Percentiles rank a stretch among this genome's conserved stretches.
Evolutionary conservation across 306 rosid species (phyloP).

Genomic region (Medicago arabica): DNA sequence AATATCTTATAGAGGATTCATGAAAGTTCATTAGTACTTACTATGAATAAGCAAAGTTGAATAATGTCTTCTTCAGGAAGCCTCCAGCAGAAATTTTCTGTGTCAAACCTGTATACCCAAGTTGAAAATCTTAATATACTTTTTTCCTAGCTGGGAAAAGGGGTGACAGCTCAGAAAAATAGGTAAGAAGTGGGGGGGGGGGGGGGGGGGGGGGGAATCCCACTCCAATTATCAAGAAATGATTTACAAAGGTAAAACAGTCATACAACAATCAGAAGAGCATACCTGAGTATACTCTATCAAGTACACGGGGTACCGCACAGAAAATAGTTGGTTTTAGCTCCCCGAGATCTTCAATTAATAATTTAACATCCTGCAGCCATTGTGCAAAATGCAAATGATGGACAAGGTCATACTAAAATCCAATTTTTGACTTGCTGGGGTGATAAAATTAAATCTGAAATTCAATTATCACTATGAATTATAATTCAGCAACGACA

Average conservation of each 20-base stretch:
- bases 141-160: neutral
- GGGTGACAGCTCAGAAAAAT: conserved; percentile 20
- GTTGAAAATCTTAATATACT: conserved; percentile 26
- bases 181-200: neutral
- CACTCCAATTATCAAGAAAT: conserved; percentile 35
- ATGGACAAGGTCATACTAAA: conserved; percentile 20
- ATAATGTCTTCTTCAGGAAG: conserved; percentile 66
- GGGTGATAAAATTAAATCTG: conserved; percentile 10
- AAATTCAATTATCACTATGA: conserved; percentile 34
- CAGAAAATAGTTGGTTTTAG: conserved; percentile 90
- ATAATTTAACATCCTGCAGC: conserved; percentile 88
- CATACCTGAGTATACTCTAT: conserved; percentile 82
- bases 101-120: conserved; percentile 70
- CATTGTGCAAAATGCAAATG: conserved; percentile 18
- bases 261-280: conserved; percentile 8
- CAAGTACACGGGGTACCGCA: conserved; percentile 98
- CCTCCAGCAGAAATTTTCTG: conserved; percentile 85
- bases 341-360: conserved; percentile 87
- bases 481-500: conserved; percentile 16
- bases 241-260: conserved; percentile 11
- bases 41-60: conserved; percentile 79
- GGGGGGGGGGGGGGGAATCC: conserved; percentile 2
- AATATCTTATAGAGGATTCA: neutral
- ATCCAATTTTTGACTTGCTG: conserved; percentile 1
- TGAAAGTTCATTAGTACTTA: conserved; percentile 54